Evolutionary conservation across 1,284 basidiomycete species (phyloP), one percentile per base, ranked within the genome.

Genomic region (Leccinum glutinopallens): DNA sequence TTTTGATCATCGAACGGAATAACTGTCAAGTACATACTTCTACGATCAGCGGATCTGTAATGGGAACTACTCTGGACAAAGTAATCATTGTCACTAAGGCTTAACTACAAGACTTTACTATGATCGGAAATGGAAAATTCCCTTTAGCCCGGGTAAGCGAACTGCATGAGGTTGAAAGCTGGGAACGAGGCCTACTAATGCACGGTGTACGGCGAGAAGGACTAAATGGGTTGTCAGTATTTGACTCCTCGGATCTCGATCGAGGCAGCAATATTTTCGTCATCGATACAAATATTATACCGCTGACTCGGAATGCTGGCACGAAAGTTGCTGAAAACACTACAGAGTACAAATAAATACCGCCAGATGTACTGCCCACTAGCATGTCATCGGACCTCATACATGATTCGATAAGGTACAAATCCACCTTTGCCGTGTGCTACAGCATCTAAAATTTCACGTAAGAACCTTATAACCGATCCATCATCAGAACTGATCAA

Each of bases 331-430:
- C 19, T 49, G 10, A n/a, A 49, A 49, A 39, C 5, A 13, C 35
- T 39, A 39, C 37, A 39, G 37, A 39, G 15, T 39, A 12, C 43
- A 46, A 43, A 17, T 17, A 17, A 17, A 43, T 9, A n/a, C 41
- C 41, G 17, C 41, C 41, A 46, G 43, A 46, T 46, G 5, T 10
- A 12, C 17, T 46, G n/a, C 12, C 19, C n/a, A n/a, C n/a, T n/a
- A n/a, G n/a, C 22, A 35, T 56, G 15, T 41, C 43, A 4, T 37
- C 12, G 6, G 32, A 41, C 22, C 13, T 41, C 39, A 54, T n/a
- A 49, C 6, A 25, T 32, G 4, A 32, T 51, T 43, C 15, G 54
- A 67, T 62, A 53, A 60, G 59, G 37, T 53, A 39, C 32, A 53
- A 5, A 32, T n/a, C 58, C 66, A n/a, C 29, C 1, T 59, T 29